phyloP scores from a whole-genome alignment of 2,329 filamentous ascomycete species.

The Aspergillus sergii region DNA sequence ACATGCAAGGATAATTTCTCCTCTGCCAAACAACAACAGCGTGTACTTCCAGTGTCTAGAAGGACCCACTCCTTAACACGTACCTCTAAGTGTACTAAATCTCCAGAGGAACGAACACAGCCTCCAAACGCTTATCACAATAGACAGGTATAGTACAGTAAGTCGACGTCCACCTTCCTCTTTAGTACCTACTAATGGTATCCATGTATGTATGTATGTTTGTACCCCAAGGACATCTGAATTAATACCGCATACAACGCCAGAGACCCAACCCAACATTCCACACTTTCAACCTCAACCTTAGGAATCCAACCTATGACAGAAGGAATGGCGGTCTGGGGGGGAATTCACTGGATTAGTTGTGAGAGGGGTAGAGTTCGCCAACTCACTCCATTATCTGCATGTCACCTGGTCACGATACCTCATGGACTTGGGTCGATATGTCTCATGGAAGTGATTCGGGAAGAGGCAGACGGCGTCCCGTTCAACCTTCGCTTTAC shows the following conservation, averaged over 20 bases:
- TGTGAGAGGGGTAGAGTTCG: background rate
- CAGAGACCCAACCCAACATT: background rate
- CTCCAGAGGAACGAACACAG: background rate
- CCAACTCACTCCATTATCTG: background rate
- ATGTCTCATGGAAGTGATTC: no score
- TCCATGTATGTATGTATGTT: background rate
- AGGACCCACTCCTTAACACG: background rate
- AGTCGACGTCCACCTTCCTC: background rate
- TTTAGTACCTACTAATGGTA: background rate
- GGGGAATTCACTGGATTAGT: no score
- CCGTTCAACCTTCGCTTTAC: no score
- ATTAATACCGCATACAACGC: background rate
- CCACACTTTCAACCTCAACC: background rate
- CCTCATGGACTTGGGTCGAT: no score
- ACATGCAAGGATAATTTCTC: background rate
- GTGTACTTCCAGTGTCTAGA: no score
- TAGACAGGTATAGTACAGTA: background rate
- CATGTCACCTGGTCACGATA: background rate
- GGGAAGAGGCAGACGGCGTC: no score
- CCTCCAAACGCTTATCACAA: background rate
- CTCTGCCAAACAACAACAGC: background rate
- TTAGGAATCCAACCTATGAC: background rate
- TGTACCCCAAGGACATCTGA: background rate
- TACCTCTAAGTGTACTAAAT: background rate
- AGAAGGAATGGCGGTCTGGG: background rate